phyloP scores from a whole-genome alignment of 2,329 filamentous ascomycete genomes.

The Beauveria bassiana region DNA sequence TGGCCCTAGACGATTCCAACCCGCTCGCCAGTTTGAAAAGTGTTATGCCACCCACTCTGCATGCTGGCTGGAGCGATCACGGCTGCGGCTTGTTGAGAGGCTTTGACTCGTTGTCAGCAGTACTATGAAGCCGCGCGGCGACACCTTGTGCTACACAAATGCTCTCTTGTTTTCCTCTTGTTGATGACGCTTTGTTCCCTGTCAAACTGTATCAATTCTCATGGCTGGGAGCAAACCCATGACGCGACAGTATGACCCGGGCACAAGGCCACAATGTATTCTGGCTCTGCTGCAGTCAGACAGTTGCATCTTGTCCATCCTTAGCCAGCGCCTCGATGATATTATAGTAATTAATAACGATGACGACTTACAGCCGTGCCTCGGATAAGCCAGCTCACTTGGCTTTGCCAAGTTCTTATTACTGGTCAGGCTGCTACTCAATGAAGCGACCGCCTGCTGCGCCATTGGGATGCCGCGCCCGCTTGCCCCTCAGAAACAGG shows the following conservation, averaged over 20 bases:
- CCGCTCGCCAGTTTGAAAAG: background rate
- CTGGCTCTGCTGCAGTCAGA: too few species aligned
- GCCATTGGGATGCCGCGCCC: background rate
- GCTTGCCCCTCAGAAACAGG: background rate
- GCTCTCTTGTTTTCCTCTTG: background rate
- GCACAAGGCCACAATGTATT: too few species aligned
- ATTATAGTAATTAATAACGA: background rate
- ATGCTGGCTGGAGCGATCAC: background rate
- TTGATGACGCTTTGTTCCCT: background rate
- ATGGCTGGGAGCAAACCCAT: too few species aligned
- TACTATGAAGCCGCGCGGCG: too few species aligned
- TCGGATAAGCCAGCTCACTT: background rate
- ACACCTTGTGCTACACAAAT: background rate
- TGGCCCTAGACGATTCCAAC: too few species aligned
- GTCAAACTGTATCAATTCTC: too few species aligned
- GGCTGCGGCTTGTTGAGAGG: too few species aligned
- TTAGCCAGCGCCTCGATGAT: background rate
- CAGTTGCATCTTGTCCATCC: background rate
- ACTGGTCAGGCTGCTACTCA: too few species aligned
- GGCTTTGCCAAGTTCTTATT: background rate
- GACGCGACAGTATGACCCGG: too few species aligned
- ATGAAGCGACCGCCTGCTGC: background rate
- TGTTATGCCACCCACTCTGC: background rate
- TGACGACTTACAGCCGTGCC: background rate
- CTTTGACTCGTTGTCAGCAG: too few species aligned